Base-by-base conservation (phyloP, 2,329 filamentous ascomycete genomes). In the Trichoderma atroviride region DNA sequence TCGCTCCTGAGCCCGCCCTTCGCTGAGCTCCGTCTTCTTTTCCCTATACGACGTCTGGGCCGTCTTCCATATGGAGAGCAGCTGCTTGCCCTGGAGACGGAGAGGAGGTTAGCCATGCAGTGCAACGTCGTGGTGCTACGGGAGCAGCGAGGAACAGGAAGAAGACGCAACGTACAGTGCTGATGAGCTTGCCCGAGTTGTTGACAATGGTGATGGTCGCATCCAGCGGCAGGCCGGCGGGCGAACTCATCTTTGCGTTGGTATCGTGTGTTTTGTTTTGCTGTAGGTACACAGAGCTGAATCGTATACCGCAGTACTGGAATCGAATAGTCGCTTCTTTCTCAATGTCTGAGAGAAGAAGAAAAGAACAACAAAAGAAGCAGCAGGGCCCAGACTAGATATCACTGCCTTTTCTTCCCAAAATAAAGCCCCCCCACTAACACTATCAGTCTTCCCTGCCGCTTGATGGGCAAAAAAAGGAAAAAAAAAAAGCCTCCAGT, bases 191-290 rank as follows among this genome's bases (percentile, higher is more conserved):
- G 76, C 93, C 93, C 69, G 93, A 96, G 76, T 86, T 94, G 83
- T 97, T 96, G 81, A 97, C 91, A 76, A 97, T 92, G 73, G 93
- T 94, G 74, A 97, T 89, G 61, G 92, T 95, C 81, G 97, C 91
- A 66, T 83, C 80, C 71, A 84, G 79, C 57, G 81, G 77, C 81
- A 84, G 83, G 33, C 52, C 47, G 52, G 57, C 13, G 24, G 24
- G 29, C 19, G 43, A n/a, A 35, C 55, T 53, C 55, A 66, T 62
- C 11, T 52, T 69, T 24, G 35, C 50, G 35, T 37, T 24, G 56
- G 22, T 33, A n/a, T 31, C 64, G 29, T 14, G 24, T 24, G 52
- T 47, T 11, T 47, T 47, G 16, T 9, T n/a, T 27, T 27, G 27
- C 27, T 27, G 27, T n/a, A n/a, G n/a, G n/a, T 13, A 11, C 29